These are phyloP conservation scores for Epichloe brachyelytri DNA, from an alignment of 2,329 filamentous ascomycete species.

Conservation along the genomic window DNA sequence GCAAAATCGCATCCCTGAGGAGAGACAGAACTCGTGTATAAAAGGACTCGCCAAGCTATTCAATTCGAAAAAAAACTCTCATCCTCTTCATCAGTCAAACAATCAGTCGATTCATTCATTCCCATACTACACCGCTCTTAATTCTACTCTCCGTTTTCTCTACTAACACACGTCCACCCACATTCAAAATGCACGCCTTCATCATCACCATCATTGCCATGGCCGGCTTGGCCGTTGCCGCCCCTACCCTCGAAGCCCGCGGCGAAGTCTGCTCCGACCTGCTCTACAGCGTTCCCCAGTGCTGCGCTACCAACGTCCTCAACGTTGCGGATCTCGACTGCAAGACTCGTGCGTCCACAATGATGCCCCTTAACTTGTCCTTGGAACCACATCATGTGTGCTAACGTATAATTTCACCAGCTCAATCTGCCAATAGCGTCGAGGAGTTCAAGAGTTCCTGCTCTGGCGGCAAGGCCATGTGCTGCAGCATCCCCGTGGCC, in stretches of 20 bases:
- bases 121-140: neutral
- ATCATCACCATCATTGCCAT: constrained; percentile 1
- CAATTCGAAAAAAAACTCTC: too few species aligned
- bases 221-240: constrained; percentile 1
- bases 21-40: too few species aligned
- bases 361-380: neutral
- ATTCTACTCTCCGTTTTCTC: neutral
- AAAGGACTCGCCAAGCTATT: too few species aligned
- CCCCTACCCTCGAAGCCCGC: constrained; percentile 1
- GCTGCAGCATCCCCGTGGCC: constrained; percentile 6
- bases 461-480: neutral
- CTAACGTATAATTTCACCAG: neutral
- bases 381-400: neutral
- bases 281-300: constrained; percentile 5
- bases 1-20: too few species aligned
- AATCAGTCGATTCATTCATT: too few species aligned
- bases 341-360: constrained; percentile 3
- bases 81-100: too few species aligned
- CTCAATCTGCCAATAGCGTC: neutral
- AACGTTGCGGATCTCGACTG: constrained; percentile 5
- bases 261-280: neutral
- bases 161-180: neutral
- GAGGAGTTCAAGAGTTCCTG: constrained; percentile 4
- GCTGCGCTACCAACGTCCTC: constrained; percentile 6
- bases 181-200: constrained; percentile 4